Evolutionary conservation across 805 yeast species (phyloP).

Genomic region (Kregervanrija pseudodelftensis): DNA sequence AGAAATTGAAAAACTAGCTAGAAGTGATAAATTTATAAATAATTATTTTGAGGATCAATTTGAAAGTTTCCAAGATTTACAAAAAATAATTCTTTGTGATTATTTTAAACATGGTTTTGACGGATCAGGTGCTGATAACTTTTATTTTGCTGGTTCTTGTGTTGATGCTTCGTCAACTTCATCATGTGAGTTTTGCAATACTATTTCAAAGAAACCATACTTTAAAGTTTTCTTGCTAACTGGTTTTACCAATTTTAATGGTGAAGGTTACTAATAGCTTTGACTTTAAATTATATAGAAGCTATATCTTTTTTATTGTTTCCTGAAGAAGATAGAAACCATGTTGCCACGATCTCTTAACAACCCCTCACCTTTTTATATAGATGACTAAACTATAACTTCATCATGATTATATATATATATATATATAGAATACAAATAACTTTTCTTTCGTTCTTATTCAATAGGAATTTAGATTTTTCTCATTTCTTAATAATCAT

Average conservation of each 20-base stretch:
- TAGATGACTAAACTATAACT: too few species aligned
- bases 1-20: slow-evolving; percentile 45
- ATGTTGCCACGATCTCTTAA: too few species aligned
- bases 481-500: too few species aligned
- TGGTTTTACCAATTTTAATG: slow-evolving; percentile 73
- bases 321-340: too few species aligned
- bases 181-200: slow-evolving; percentile 80
- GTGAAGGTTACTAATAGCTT: slow-evolving; percentile 48
- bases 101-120: slow-evolving; percentile 58
- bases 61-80: slow-evolving; percentile 46
- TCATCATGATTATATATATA: too few species aligned
- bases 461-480: too few species aligned
- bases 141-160: slow-evolving; percentile 78
- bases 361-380: too few species aligned
- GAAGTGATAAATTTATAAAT: slow-evolving; percentile 37
- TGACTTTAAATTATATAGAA: background rate
- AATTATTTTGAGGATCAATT: slow-evolving; percentile 53
- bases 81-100: slow-evolving; percentile 40
- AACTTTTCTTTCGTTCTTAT: too few species aligned
- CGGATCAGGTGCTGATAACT: slow-evolving; percentile 80
- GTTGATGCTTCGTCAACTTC: slow-evolving; percentile 77
- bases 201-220: slow-evolving; percentile 59
- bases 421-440: too few species aligned
- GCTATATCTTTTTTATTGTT: background rate
- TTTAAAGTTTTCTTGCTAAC: slow-evolving; percentile 52